Percentiles rank a stretch among this genome's conserved stretches.
Evolutionary conservation across 805 yeast species (phyloP).

Genomic region (Myxozyma sirexii): DNA sequence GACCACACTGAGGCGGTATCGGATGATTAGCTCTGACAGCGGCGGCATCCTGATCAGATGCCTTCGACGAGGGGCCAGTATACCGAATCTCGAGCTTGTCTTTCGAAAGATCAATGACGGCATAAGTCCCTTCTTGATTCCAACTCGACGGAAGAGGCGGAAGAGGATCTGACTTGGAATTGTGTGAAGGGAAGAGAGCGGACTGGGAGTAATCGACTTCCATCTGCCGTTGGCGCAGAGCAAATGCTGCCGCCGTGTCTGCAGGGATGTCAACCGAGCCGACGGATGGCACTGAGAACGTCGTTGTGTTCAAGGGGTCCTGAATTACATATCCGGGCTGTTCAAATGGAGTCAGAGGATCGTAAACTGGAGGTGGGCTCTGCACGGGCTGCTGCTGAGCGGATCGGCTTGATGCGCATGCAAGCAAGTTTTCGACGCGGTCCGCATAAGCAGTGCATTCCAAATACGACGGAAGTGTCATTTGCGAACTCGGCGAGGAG

Average conservation of each 20-base stretch:
- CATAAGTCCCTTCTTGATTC: conserved; percentile 21
- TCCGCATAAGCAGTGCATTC: conserved; percentile 15
- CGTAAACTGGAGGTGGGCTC: background rate
- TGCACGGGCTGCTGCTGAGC: background rate
- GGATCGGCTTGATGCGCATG: background rate
- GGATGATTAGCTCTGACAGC: conserved; percentile 35
- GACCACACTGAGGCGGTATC: conserved; percentile 48
- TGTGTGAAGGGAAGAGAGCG: too few relatives aligned
- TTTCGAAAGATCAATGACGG: conserved; percentile 18
- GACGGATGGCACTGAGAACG: conserved; percentile 8
- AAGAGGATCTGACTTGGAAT: background rate
- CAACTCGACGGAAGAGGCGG: conserved; percentile 29
- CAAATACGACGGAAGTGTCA: conserved; percentile 11
- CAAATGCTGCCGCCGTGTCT: conserved; percentile 1
- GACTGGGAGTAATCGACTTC: background rate
- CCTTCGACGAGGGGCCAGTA: conserved; percentile 17
- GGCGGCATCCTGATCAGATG: conserved; percentile 33
- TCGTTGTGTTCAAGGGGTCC: conserved; percentile 4
- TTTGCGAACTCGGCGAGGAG: background rate
- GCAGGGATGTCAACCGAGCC: conserved; percentile 8
- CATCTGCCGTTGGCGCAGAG: conserved; percentile 2
- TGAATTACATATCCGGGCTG: conserved; percentile 2
- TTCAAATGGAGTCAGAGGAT: background rate
- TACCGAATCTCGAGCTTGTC: conserved; percentile 27
- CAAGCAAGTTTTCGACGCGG: conserved; percentile 6